Evolutionary conservation across 2,329 filamentous ascomycete genomes (phyloP), one percentile per base, ranked within the genome.

Genomic region (Fusarium hainanense): DNA sequence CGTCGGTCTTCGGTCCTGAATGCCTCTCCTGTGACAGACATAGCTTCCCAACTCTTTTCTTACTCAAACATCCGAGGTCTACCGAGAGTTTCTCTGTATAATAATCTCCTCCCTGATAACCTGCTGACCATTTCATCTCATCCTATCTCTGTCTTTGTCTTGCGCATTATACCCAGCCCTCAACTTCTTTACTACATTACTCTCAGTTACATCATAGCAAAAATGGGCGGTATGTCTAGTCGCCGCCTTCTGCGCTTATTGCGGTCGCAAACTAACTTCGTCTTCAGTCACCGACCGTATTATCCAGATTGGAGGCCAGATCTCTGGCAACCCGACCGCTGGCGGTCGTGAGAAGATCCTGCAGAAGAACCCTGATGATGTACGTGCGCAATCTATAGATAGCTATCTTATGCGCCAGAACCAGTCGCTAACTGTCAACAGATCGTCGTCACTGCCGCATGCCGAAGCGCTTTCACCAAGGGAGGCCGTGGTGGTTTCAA

Each of bases 401-500:
- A 51, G 23, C 20, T 43, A 18, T 20, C 18, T 8, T 25, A 27
- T 46, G 42, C 30, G 30, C 54, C n/a, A 16, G 27, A 25, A 28
- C 12, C 41, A 40, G 28, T 59, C 40, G 21, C 54, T 65, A 37
- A 62, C 41, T 37, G 18, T 20, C 8, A 16, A n/a, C 52, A 90
- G 88, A 89, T 98, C 72, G 96, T 99, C 76, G 90, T 99, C 68
- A 98, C 96, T 68, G 93, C 92, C 73, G 93, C 92, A 74, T 92
- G 98, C 77, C 93, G 96, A 76, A 97, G 93, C 18, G 89, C 96
- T 76, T 90, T 98, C 81, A 97, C 94, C 72, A 97, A 93, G 82
- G 95, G 94, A 74, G 94, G 94, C 76, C 94, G 94, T 83, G 96
- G 96, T 73, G 92, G 90, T 51, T 96, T 99, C 87, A 98, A 98